Evolutionary conservation across 2,329 filamentous ascomycete genomes (phyloP), one percentile per base, ranked within the genome.

Genomic region (Beauveria sp.): DNA sequence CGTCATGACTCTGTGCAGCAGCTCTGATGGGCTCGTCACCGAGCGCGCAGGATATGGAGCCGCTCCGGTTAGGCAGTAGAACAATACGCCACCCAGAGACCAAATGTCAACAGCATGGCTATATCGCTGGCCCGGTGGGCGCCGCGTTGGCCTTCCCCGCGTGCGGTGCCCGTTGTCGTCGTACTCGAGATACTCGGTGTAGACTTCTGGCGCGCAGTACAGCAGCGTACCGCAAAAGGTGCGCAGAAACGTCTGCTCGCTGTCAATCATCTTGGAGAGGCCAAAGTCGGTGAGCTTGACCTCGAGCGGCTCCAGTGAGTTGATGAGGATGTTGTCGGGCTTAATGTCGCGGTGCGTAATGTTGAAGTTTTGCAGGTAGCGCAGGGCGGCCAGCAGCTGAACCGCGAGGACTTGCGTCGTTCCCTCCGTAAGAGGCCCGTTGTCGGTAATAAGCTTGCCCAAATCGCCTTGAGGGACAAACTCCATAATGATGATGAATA

Each of bases 261-360:
- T 91, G 64, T 92, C 89, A 51, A 96, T 87, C 73, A 96, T 93
- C 72, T 99, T 99, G 2, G 95, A 98, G 5, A 99, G 77, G 3
- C 95, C 95, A 77, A 99, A 99, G 71, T 99, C 95, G 0, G 95
- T 96, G 16, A 99, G 79, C 74, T 99, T 98, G 67, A 98, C 88
- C 16, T 84, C 80, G 54, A 96, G 84, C 0, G 93, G 92, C 6
- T 87, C 79, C 10, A 85, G 72, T 1, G 86, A 87, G 12, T 86
- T 81, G 66, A 98, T 90, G 46, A 99, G 80, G 63, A 99, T 97
- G 70, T 99, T 99, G 78, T 99, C 95, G 0, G 95, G 95, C 72
- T 99, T 99, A 70, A 99, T 92, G 73, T 99, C 95, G n/a, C 95
- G 89, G 75, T 99, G 95, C 0, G 93, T 98, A 67, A 99, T 97